These are phyloP conservation scores for Phanerochaete sordida DNA, from an alignment of 768 basidiomycete species.

Conservation along the genomic window DNA sequence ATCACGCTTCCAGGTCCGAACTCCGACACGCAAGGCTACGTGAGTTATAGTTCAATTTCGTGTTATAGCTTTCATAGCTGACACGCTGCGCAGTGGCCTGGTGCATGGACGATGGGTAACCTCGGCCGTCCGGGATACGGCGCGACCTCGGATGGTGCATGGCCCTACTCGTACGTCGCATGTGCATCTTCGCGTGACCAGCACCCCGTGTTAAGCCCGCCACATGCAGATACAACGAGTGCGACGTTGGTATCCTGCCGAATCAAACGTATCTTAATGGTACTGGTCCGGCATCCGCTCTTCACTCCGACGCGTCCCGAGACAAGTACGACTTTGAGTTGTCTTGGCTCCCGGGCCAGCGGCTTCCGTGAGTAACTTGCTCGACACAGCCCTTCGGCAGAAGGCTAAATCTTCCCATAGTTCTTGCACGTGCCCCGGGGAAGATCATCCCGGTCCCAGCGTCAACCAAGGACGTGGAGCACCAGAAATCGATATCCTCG, in stretches of 20 bases:
- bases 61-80: not conserved
- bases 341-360: conserved; percentile 76
- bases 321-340: conserved; percentile 54
- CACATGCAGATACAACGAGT: conserved; percentile 42
- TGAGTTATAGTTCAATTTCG: conserved; percentile 21
- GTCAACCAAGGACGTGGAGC: conserved; percentile 57
- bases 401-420: conserved; percentile 27
- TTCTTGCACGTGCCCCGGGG: conserved; percentile 71
- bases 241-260: conserved; percentile 57
- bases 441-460: conserved; percentile 75
- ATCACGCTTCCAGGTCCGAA: conserved; percentile 58
- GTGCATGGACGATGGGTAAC: conserved; percentile 88
- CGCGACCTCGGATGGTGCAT: conserved; percentile 75
- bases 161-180: conserved; percentile 70
- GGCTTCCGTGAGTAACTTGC: conserved; percentile 51
- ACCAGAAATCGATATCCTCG: conserved; percentile 82
- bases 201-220: not conserved
- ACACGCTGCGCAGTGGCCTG: conserved; percentile 60
- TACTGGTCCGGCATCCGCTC: conserved; percentile 58
- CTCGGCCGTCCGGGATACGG: conserved; percentile 78
- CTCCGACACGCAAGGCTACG: conserved; percentile 44
- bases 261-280: conserved; percentile 46
- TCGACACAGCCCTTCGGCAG: not conserved
- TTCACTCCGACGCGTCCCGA: conserved; percentile 46
- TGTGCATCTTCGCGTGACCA: not conserved